Percentiles rank a stretch among this genome's conserved stretches.
Conservation (phyloP, 2,329 filamentous ascomycete species). For the Aspergillus hortae region DNA sequence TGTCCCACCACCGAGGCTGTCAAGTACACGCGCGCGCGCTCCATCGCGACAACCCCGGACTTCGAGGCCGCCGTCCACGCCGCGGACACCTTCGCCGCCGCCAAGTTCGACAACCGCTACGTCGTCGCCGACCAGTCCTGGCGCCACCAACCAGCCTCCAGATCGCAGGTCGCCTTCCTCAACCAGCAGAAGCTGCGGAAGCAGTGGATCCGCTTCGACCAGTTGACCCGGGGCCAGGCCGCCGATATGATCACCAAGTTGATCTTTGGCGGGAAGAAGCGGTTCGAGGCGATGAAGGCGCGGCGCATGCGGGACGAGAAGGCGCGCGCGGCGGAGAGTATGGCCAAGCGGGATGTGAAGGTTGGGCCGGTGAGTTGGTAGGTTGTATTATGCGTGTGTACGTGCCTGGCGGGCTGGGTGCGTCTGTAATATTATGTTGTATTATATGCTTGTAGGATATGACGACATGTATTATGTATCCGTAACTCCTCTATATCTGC, state of each 20-base stretch:
- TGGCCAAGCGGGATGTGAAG: conserved; percentile 29
- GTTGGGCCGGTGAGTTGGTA: conserved; percentile 45
- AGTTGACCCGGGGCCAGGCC: conserved; percentile 75
- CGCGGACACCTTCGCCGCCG: conserved; percentile 73
- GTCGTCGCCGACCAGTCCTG: conserved; percentile 66
- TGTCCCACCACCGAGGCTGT: conserved; percentile 30
- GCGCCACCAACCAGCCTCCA: conserved; percentile 63
- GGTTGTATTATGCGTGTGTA: too few relatives aligned
- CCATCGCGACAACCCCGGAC: conserved; percentile 62
- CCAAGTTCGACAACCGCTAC: conserved; percentile 63
- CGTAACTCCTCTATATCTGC: conserved; percentile 20
- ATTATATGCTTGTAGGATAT: too few relatives aligned
- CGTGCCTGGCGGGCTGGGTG: too few relatives aligned
- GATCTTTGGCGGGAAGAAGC: conserved; percentile 72
- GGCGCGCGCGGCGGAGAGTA: conserved; percentile 7
- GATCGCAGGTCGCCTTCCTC: conserved; percentile 45
- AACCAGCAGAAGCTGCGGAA: conserved; percentile 33
- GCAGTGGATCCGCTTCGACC: conserved; percentile 20
- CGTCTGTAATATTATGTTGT: too few relatives aligned
- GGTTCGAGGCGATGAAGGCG: conserved; percentile 48
- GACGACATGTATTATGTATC: conserved; percentile 5
- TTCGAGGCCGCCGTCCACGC: conserved; percentile 77
- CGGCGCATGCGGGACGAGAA: conserved; percentile 10
- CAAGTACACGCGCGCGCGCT: conserved; percentile 66
- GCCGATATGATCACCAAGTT: conserved; percentile 90